phyloP scores from a whole-genome alignment of 257 asterid genomes.

The Eustoma russellianum region DNA sequence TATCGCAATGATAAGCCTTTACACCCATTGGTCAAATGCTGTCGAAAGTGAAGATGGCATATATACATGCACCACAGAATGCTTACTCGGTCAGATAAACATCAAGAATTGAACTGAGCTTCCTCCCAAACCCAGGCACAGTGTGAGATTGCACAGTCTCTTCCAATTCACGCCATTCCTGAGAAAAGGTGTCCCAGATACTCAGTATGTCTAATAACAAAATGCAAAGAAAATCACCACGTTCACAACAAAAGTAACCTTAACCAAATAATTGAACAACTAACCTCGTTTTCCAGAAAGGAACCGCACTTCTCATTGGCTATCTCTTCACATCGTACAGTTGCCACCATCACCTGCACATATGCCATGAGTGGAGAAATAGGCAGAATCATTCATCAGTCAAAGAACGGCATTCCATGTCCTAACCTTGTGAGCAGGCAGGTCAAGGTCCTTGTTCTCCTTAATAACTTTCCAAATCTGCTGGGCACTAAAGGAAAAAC shows the following conservation, averaged over 20 bases:
- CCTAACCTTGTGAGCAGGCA: constrained; percentile 85
- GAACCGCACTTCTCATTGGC: constrained; percentile 72
- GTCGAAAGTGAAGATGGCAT: neutral
- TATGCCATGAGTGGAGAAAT: neutral
- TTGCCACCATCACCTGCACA: constrained; percentile 89
- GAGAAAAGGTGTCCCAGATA: constrained; percentile 6
- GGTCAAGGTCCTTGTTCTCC: constrained; percentile 91
- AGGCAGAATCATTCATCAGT: too few relatives aligned
- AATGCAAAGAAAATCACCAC: neutral
- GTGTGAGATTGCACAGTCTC: constrained; percentile 64
- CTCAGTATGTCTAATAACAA: neutral
- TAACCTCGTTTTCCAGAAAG: constrained; percentile 66
- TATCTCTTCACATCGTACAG: constrained; percentile 97
- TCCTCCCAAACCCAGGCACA: constrained; percentile 78
- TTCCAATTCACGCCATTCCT: constrained; percentile 79
- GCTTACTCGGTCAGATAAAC: constrained; percentile 69
- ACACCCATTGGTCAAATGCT: neutral
- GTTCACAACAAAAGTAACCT: neutral
- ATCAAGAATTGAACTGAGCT: constrained; percentile 59
- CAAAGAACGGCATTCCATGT: neutral
- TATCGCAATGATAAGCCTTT: too few relatives aligned
- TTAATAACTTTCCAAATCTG: constrained; percentile 84
- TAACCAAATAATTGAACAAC: neutral
- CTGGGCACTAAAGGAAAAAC: constrained; percentile 72
- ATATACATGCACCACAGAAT: neutral